Conservation (phyloP, 257 asterid species). For the Nicotiana undulata region DNA sequence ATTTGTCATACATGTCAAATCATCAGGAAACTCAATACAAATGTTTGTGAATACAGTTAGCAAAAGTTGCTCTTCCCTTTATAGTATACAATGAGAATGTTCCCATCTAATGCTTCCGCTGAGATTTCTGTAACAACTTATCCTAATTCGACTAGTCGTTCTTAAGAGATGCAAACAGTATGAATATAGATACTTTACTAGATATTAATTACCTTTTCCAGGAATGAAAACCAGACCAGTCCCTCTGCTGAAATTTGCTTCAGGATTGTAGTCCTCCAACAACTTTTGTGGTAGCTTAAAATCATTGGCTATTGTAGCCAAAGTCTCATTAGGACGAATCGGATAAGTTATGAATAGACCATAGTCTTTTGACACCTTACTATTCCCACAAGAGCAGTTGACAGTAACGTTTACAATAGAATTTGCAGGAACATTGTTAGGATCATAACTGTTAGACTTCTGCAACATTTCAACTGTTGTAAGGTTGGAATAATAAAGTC, state of each 20-base stretch:
- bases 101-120: neutral
- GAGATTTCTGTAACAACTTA: neutral
- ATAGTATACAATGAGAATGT: neutral
- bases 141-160: neutral
- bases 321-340: constrained; percentile 40
- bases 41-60: neutral
- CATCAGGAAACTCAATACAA: neutral
- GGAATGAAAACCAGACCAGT: constrained; percentile 59
- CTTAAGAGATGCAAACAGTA: neutral
- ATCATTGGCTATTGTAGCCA: constrained; percentile 22
- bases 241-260: constrained; percentile 45
- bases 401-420: constrained; percentile 39
- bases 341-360: constrained; percentile 59
- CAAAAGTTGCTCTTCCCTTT: neutral
- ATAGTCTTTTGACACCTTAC: constrained; percentile 43
- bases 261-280: constrained; percentile 53
- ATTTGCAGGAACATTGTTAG: constrained; percentile 18
- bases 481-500: constrained; percentile 38
- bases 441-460: constrained; percentile 37
- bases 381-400: constrained; percentile 57
- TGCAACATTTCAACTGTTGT: constrained; percentile 46
- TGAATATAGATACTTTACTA: neutral
- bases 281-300: constrained; percentile 30
- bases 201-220: constrained; percentile 39
- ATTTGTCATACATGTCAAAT: neutral